Percentiles rank a stretch among this genome's conserved stretches.
phyloP scores from a whole-genome alignment of 805 yeast genomes.

The Hanseniaspora pseudoguilliermondii region DNA sequence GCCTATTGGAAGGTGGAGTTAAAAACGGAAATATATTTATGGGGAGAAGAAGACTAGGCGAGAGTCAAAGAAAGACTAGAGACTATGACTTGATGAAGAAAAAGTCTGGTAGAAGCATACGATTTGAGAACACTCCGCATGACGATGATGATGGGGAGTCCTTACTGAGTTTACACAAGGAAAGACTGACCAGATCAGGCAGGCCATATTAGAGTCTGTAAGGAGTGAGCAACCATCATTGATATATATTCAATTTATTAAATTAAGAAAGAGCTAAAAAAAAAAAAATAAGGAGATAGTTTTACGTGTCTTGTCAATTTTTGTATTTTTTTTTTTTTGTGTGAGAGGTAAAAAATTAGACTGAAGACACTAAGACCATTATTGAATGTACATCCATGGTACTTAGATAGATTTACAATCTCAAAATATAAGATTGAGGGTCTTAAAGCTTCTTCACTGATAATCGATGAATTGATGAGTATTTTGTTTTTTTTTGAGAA shows the following conservation, averaged over 20 bases:
- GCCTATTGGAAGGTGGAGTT: background rate
- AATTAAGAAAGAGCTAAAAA: background rate
- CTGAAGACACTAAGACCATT: too few relatives aligned
- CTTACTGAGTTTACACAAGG: background rate
- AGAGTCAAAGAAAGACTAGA: background rate
- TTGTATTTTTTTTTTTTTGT: background rate
- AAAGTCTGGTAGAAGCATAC: background rate
- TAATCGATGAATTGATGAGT: too few relatives aligned
- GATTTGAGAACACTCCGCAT: constrained; percentile 11
- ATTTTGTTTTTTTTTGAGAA: too few relatives aligned
- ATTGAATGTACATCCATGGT: too few relatives aligned
- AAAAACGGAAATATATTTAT: constrained; percentile 8
- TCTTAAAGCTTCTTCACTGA: too few relatives aligned
- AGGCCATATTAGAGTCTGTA: constrained; percentile 1
- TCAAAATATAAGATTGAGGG: too few relatives aligned
- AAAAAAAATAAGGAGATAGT: too few relatives aligned
- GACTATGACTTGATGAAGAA: background rate
- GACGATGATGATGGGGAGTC: constrained; percentile 12
- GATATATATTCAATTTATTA: background rate
- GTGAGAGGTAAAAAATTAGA: background rate
- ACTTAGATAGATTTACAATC: too few relatives aligned
- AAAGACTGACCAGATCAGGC: constrained; percentile 8
- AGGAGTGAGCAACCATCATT: too few relatives aligned
- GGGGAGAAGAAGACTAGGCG: background rate
- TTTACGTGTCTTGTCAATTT: too few relatives aligned